Conservation (phyloP, 2,329 filamentous ascomycete species). For the Fusarium protoensiforme region DNA sequence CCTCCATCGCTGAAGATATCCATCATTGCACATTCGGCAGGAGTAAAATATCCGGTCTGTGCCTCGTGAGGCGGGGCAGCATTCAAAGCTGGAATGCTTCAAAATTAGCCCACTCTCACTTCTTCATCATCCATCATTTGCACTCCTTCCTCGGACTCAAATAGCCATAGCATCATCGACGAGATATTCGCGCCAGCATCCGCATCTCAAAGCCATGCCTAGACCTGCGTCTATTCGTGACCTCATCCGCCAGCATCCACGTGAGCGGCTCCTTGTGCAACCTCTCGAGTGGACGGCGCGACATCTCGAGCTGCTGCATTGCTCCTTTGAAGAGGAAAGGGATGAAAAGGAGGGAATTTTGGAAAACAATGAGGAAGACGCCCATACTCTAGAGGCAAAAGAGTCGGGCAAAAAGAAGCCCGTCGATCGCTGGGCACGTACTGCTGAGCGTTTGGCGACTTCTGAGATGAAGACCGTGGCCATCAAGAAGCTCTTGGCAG, state of each 20-base stretch:
- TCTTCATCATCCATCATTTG: neutral
- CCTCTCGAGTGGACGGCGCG: constrained; percentile 36
- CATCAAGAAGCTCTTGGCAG: constrained; percentile 32
- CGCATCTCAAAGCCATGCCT: neutral
- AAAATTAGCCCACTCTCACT: neutral
- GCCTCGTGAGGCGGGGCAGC: neutral
- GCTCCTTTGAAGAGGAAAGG: constrained; percentile 16
- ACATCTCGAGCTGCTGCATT: constrained; percentile 33
- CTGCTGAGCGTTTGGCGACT: constrained; percentile 32
- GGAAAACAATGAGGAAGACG: neutral
- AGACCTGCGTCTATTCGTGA: constrained; percentile 20
- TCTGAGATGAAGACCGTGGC: constrained; percentile 36
- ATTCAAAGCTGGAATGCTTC: neutral
- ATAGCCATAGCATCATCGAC: neutral
- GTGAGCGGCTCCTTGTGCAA: constrained; percentile 40
- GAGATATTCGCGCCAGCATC: neutral
- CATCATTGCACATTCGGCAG: neutral
- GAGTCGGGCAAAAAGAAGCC: constrained; percentile 3
- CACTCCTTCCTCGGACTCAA: neutral
- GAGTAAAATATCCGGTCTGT: neutral
- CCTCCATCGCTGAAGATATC: neutral
- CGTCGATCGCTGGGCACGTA: constrained; percentile 17
- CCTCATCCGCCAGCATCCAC: constrained; percentile 36
- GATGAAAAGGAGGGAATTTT: rapidly evolving
- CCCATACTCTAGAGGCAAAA: neutral